Evolutionary conservation across 371 early-diverging fungal genomes (phyloP).

Genomic region (Mortierella sp.): DNA sequence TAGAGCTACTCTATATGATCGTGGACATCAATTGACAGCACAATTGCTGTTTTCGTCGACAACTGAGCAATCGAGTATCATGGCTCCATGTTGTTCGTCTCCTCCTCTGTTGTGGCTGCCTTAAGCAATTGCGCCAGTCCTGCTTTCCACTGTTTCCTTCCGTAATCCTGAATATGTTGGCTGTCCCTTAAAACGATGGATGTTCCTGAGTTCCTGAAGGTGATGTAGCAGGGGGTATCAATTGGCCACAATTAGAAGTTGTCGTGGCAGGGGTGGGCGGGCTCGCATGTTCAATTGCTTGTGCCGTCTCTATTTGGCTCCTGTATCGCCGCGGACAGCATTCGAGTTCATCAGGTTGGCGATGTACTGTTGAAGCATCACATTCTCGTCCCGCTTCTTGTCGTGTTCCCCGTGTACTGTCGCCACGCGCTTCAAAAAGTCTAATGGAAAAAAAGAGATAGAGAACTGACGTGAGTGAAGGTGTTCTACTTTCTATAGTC

Average conservation of each 20-base stretch:
- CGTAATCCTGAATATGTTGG: background rate
- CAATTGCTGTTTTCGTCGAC: background rate
- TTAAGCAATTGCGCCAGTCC: background rate
- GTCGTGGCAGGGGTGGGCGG: background rate
- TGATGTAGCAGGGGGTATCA: background rate
- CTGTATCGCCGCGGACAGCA: conserved; percentile 47
- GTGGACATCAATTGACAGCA: background rate
- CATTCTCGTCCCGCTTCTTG: conserved; percentile 54
- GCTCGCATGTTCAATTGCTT: background rate
- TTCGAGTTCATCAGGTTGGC: conserved; percentile 58
- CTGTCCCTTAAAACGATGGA: background rate
- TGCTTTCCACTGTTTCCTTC: too few species aligned
- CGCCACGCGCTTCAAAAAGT: conserved; percentile 47
- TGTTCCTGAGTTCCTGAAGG: background rate
- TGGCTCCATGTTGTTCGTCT: background rate
- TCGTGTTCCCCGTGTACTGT: conserved; percentile 55
- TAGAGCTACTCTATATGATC: background rate
- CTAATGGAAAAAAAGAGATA: conserved; percentile 12
- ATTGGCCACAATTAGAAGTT: background rate
- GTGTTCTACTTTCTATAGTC: background rate
- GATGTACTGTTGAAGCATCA: conserved; percentile 53
- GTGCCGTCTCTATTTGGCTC: background rate
- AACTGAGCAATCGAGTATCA: background rate
- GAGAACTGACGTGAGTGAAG: background rate
- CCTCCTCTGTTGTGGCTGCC: background rate